Evolutionary conservation across 2,329 filamentous ascomycete genomes (phyloP), one percentile per base, ranked within the genome.

Genomic region (Albifimbria verrucaria): DNA sequence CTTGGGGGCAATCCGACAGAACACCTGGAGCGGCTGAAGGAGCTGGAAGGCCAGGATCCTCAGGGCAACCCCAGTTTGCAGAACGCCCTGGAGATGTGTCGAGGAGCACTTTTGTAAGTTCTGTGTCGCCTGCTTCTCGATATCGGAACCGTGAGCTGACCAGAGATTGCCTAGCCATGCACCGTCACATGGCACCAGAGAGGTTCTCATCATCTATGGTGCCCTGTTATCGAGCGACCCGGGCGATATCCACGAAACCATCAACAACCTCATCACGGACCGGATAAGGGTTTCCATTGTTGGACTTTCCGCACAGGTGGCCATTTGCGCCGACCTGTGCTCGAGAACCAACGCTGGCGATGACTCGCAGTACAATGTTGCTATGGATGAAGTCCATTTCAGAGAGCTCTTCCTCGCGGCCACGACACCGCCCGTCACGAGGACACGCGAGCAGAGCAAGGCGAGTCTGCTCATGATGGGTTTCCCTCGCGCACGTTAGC

Each of bases 71-170:
- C 90, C 17, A 92, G 88, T 70, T 70, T 99, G 57, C 94, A 99
- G 71, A 99, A 99, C 70, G 92, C 92, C 4, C 79, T 99, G 49
- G 92, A 99, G 71, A 95, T 99, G 89, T 91, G 90, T 55, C 83
- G 94, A 51, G 94, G 92, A 50, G 88, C 89, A 32, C 77, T 99
- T n/a, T 97, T 89, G 86, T 89, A 76, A 58, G 81, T n/a, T n/a
- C n/a, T n/a, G n/a, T n/a, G n/a, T n/a, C n/a, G n/a, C n/a, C n/a
- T n/a, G n/a, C n/a, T n/a, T n/a, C n/a, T n/a, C n/a, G n/a, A n/a
- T n/a, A n/a, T 43, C 24, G n/a, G 23, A 24, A 49, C 39, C 43
- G 7, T 23, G 32, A 54, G 51, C 59, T 59, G 54, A 59, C 49
- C 17, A 9, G 36, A 51, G 39, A 51, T 45, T 42, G 50, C 45